phyloP scores from a whole-genome alignment of 2,329 filamentous ascomycete species.

The Blastomyces emzantsi region DNA sequence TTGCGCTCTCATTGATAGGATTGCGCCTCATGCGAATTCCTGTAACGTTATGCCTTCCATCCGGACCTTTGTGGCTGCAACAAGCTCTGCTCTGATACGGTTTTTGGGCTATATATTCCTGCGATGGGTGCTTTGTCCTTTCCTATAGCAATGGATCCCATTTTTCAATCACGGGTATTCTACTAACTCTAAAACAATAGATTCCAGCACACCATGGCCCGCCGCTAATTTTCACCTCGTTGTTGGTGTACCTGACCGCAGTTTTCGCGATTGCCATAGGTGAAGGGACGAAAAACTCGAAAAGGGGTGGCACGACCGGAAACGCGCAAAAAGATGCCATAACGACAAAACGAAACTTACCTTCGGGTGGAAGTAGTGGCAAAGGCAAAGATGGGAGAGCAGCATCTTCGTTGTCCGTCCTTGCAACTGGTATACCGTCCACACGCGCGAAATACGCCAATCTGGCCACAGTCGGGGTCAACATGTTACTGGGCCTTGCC shows the following conservation, averaged over 20 bases:
- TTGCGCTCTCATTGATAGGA: neutral
- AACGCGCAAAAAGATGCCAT: neutral
- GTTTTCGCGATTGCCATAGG: conserved; percentile 19
- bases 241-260: conserved; percentile 40
- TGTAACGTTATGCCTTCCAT: conserved; percentile 25
- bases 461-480: conserved; percentile 60
- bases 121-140: conserved; percentile 32
- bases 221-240: conserved; percentile 32
- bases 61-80: conserved; percentile 25
- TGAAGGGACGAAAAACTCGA: conserved; percentile 4
- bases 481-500: conserved; percentile 58
- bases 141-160: neutral
- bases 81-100: conserved; percentile 32
- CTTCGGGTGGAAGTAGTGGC: neutral
- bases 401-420: conserved; percentile 46
- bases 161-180: neutral
- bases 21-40: neutral
- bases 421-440: conserved; percentile 69
- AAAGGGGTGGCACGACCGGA: neutral
- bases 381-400: neutral
- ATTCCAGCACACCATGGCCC: conserved; percentile 32
- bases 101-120: conserved; percentile 34
- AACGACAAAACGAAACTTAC: neutral
- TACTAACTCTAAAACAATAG: conserved; percentile 20
- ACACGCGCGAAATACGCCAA: conserved; percentile 59